Evolutionary conservation across 2,329 filamentous ascomycete species (phyloP).

Genomic region (Pseudogymnoascus sp.): DNA sequence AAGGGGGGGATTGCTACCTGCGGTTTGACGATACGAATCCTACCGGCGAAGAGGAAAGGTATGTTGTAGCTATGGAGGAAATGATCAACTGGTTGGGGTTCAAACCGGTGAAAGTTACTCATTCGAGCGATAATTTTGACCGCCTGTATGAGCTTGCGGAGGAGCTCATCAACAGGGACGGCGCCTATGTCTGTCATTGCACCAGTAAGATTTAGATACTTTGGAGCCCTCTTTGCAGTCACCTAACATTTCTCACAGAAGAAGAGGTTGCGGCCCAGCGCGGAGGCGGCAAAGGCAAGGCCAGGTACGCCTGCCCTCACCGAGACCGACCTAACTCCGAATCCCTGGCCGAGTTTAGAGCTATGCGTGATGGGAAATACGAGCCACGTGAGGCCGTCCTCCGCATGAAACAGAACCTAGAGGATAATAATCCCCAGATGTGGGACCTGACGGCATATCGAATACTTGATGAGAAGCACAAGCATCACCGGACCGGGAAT

Average conservation of each 20-base stretch:
- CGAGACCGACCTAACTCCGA: conserved; percentile 66
- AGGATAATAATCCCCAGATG: conserved; percentile 83
- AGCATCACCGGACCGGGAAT: conserved; percentile 60
- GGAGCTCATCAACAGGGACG: conserved; percentile 64
- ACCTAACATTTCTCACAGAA: conserved; percentile 33
- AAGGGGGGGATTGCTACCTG: conserved; percentile 57
- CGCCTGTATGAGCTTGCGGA: conserved; percentile 82
- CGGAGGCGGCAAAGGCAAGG: conserved; percentile 62
- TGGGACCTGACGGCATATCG: conserved; percentile 93
- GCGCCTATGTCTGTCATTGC: conserved; percentile 83
- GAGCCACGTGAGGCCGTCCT: conserved; percentile 74
- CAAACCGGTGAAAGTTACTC: conserved; percentile 68
- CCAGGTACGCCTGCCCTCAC: conserved; percentile 72
- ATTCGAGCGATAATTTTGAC: conserved; percentile 83
- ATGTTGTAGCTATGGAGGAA: conserved; percentile 78
- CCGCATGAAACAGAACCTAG: conserved; percentile 86
- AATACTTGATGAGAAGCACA: conserved; percentile 64
- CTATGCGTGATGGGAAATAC: conserved; percentile 92
- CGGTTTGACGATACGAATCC: conserved; percentile 95
- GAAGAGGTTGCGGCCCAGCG: conserved; percentile 79
- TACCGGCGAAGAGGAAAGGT: conserved; percentile 82
- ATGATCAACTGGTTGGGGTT: conserved; percentile 84
- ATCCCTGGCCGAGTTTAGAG: conserved; percentile 74
- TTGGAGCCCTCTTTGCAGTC: neutral
- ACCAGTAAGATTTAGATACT: conserved; percentile 26